phyloP scores from a whole-genome alignment of 345 rosid species.

The Firmiana major region DNA sequence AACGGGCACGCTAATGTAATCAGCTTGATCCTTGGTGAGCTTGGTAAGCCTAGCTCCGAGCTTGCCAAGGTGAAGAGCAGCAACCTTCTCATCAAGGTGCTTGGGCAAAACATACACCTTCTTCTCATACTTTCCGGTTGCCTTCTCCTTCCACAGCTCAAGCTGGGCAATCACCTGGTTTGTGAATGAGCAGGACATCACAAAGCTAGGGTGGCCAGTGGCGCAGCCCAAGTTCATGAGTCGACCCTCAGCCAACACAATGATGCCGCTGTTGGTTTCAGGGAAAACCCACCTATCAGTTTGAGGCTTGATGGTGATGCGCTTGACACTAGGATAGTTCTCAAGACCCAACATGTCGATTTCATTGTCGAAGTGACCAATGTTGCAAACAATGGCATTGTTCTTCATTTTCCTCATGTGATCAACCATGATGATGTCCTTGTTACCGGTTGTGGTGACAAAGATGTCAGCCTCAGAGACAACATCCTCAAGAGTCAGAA shows the following conservation, averaged over 20 bases:
- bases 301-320: constrained; percentile 95
- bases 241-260: constrained; percentile 85
- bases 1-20: constrained; percentile 73
- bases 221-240: constrained; percentile 97
- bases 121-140: constrained; percentile 79
- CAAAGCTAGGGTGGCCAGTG: constrained; percentile 94
- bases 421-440: constrained; percentile 82
- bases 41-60: constrained; percentile 88
- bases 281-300: constrained; percentile 96
- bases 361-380: constrained; percentile 92
- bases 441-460: constrained; percentile 92
- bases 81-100: constrained; percentile 98
- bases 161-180: constrained; percentile 98
- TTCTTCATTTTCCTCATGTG: constrained; percentile 97
- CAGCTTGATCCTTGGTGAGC: constrained; percentile 80
- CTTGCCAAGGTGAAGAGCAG: constrained; percentile 87
- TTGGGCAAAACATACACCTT: constrained; percentile 91
- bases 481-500: constrained; percentile 66
- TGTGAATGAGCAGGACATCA: constrained; percentile 98
- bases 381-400: constrained; percentile 96
- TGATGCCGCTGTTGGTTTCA: constrained; percentile 70
- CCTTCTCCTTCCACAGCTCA: constrained; percentile 86
- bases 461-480: constrained; percentile 80
- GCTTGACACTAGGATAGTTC: constrained; percentile 73
- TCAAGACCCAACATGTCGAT: constrained; percentile 83